Percentiles rank a stretch among this genome's conserved stretches.
Evolutionary conservation across 108 stramenopile genomes (phyloP).

Genomic region (Asterionellopsis glacialis): DNA sequence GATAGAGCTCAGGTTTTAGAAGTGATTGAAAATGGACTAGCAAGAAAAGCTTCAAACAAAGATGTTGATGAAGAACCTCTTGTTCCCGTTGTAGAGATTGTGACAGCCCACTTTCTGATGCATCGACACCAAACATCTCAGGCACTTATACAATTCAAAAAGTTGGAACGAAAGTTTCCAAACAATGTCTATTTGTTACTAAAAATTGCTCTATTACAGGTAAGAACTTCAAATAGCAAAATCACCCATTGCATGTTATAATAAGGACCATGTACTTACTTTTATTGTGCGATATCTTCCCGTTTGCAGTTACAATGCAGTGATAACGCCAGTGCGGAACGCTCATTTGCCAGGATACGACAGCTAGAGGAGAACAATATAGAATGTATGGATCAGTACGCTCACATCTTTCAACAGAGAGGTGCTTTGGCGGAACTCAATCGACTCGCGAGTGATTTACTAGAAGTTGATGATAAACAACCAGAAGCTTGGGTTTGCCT

Average conservation of each 20-base stretch:
- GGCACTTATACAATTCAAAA: constrained; percentile 48
- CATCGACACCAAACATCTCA: constrained; percentile 27
- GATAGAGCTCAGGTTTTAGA: constrained; percentile 35
- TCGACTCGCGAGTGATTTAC: constrained; percentile 50
- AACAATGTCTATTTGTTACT: constrained; percentile 66
- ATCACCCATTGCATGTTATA: no score
- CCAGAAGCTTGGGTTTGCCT: constrained; percentile 77
- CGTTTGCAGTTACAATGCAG: constrained; percentile 55
- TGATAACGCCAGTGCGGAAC: constrained; percentile 43
- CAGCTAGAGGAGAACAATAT: constrained; percentile 39
- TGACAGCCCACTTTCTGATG: constrained; percentile 32
- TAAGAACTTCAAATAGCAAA: constrained; percentile 18
- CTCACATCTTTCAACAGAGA: constrained; percentile 47
- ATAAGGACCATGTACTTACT: no score
- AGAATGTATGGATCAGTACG: constrained; percentile 76
- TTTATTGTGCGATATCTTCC: no score
- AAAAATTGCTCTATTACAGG: constrained; percentile 53
- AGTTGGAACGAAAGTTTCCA: constrained; percentile 58
- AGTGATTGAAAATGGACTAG: constrained; percentile 29
- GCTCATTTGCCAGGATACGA: constrained; percentile 48
- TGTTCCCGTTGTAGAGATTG: constrained; percentile 24
- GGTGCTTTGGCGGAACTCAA: constrained; percentile 49
- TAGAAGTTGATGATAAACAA: constrained; percentile 68
- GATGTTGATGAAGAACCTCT: not conserved
- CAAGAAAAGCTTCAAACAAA: constrained; percentile 3